phyloP scores from a whole-genome alignment of 1,139 yeast genomes.

The Debaryomycetaceae sp. region DNA sequence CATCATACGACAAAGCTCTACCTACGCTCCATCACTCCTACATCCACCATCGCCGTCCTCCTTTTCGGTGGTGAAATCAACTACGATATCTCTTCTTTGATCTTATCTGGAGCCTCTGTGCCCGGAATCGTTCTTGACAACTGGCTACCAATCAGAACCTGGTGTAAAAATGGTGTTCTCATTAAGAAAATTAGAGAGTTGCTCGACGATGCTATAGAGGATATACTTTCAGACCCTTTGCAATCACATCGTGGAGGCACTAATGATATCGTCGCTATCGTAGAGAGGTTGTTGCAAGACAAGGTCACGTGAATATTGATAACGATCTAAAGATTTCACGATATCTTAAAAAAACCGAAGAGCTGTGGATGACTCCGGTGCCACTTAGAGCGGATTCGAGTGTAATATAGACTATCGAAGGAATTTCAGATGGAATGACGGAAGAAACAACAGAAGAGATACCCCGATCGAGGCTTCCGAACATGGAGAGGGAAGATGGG shows the following conservation, averaged over 20 bases:
- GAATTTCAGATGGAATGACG: too few species aligned
- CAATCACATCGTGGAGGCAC: constrained; percentile 4
- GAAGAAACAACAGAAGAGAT: too few species aligned
- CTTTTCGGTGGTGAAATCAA: constrained; percentile 76
- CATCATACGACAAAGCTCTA: constrained; percentile 66
- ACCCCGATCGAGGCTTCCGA: neutral
- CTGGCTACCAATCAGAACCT: constrained; percentile 82
- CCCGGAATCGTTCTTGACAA: constrained; percentile 70
- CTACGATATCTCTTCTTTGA: constrained; percentile 54
- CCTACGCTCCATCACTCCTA: constrained; percentile 75
- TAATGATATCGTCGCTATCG: constrained; percentile 13
- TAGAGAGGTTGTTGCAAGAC: constrained; percentile 12
- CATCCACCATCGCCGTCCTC: constrained; percentile 64
- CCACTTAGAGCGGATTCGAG: too few species aligned
- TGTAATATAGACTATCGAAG: too few species aligned
- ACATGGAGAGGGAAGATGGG: neutral
- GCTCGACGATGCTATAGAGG: constrained; percentile 65
- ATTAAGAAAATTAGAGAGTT: constrained; percentile 64
- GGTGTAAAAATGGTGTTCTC: constrained; percentile 92
- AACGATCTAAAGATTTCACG: neutral
- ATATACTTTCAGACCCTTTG: constrained; percentile 35
- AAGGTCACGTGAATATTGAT: neutral
- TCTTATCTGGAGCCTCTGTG: constrained; percentile 38
- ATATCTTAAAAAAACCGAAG: neutral
- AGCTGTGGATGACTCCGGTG: too few species aligned